phyloP scores from a whole-genome alignment of 352 stramenopile genomes.

The Phytophthora litchii region DNA sequence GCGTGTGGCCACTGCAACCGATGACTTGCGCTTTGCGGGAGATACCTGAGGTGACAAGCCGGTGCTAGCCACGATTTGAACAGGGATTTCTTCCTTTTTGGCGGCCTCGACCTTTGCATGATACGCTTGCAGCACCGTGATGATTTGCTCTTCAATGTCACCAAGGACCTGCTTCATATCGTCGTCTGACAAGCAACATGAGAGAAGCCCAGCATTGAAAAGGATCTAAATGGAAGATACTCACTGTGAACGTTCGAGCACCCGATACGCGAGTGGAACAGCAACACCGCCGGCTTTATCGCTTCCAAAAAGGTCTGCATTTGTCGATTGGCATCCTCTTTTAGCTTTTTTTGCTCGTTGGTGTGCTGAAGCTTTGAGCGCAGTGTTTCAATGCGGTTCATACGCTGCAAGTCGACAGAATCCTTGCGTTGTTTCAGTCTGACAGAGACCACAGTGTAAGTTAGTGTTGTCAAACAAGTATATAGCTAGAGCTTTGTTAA shows the following conservation, averaged over 20 bases:
- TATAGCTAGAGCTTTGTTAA: too few species aligned
- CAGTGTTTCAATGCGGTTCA: slow-evolving; percentile 77
- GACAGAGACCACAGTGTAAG: background rate
- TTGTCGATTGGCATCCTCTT: slow-evolving; percentile 73
- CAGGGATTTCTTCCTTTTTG: slow-evolving; percentile 32
- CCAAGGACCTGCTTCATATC: slow-evolving; percentile 79
- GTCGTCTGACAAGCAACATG: slow-evolving; percentile 42
- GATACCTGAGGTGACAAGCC: slow-evolving; percentile 17
- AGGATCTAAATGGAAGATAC: slow-evolving; percentile 10
- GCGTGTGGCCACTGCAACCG: slow-evolving; percentile 11
- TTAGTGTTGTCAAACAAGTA: slow-evolving; percentile 5
- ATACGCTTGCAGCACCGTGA: slow-evolving; percentile 68
- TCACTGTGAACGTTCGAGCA: slow-evolving; percentile 71
- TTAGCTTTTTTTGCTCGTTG: slow-evolving; percentile 78
- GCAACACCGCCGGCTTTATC: slow-evolving; percentile 66
- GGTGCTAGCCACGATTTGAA: slow-evolving; percentile 4
- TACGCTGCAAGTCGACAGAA: slow-evolving; percentile 75
- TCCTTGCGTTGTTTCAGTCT: slow-evolving; percentile 87
- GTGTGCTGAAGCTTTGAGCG: slow-evolving; percentile 66
- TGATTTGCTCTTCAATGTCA: slow-evolving; percentile 80
- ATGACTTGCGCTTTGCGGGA: slow-evolving; percentile 25
- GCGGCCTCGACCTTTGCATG: slow-evolving; percentile 62
- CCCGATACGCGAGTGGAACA: slow-evolving; percentile 73
- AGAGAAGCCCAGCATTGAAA: background rate
- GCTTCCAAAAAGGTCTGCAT: slow-evolving; percentile 68